A percentile compares a stretch with the other conserved stretches of the same genome.
phyloP scores from a whole-genome alignment of 202 grass and related monocot species.

The Alloteropsis angusta region DNA sequence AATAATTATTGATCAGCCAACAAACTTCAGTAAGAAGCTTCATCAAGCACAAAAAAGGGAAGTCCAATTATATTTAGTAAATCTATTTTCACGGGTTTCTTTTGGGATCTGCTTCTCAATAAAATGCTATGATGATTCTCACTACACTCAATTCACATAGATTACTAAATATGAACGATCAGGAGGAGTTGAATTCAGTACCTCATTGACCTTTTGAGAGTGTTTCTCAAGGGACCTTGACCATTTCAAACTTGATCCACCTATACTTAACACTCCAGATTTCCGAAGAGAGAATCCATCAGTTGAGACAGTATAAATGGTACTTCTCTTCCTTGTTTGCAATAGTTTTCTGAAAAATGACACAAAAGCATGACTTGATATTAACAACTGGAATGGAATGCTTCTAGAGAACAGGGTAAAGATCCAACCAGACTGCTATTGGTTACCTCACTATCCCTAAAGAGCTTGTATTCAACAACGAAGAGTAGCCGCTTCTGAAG shows the following conservation, averaged over 20 bases:
- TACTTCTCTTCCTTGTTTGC: slow-evolving; percentile 69
- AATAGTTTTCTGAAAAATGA: slow-evolving; percentile 52
- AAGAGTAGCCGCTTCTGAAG: slow-evolving; percentile 29
- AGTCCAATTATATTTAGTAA: not conserved
- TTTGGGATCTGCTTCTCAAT: not conserved
- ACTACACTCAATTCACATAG: not conserved
- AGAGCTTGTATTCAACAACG: slow-evolving; percentile 38
- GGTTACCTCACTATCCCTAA: slow-evolving; percentile 64
- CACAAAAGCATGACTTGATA: slow-evolving; percentile 14
- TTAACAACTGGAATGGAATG: slow-evolving; percentile 17
- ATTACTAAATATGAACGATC: slow-evolving; percentile 3
- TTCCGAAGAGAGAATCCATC: slow-evolving; percentile 81
- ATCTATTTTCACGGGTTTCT: not conserved
- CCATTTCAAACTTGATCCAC: slow-evolving; percentile 85
- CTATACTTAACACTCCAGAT: slow-evolving; percentile 50
- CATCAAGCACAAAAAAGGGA: not conserved
- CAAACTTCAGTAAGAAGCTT: not conserved
- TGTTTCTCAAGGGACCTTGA: slow-evolving; percentile 75
- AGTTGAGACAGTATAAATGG: slow-evolving; percentile 68
- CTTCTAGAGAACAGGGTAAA: slow-evolving; percentile 3
- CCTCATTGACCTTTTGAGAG: slow-evolving; percentile 67
- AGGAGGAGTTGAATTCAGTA: slow-evolving; percentile 9
- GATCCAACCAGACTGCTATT: not conserved
- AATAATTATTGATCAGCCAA: not conserved
- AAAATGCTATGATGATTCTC: not conserved